phyloP scores from a whole-genome alignment of 352 stramenopile genomes.

The Phytopythium boreale region DNA sequence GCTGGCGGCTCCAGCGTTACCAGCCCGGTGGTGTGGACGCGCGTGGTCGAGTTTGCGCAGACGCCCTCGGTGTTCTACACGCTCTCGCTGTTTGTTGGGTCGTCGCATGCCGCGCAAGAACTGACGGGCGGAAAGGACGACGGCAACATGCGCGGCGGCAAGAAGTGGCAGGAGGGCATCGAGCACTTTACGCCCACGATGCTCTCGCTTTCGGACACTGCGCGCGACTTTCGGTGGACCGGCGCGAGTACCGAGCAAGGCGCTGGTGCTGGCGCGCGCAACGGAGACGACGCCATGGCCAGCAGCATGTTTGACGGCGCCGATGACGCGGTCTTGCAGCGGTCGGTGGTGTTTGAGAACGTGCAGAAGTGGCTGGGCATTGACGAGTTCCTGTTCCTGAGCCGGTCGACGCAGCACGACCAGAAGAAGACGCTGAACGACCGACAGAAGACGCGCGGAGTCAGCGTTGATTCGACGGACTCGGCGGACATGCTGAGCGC shows the following conservation, averaged over 20 bases:
- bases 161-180: constrained; percentile 58
- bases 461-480: neutral
- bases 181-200: constrained; percentile 84
- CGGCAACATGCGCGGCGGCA: constrained; percentile 16
- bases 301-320: constrained; percentile 16
- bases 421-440: constrained; percentile 7
- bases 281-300: constrained; percentile 1
- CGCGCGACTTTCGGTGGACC: constrained; percentile 40
- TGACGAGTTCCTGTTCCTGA: constrained; percentile 67
- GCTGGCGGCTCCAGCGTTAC: too few species aligned
- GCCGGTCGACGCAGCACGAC: constrained; percentile 24
- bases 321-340: constrained; percentile 19
- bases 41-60: constrained; percentile 27
- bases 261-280: neutral
- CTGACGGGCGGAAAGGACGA: neutral
- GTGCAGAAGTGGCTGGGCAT: constrained; percentile 70
- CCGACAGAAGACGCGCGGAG: neutral
- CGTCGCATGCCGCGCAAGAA: neutral
- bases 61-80: constrained; percentile 33
- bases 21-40: constrained; percentile 24
- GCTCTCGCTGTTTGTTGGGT: constrained; percentile 42
- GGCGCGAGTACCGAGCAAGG: constrained; percentile 4
- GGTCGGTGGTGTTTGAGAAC: constrained; percentile 29
- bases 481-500: neutral
- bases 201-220: constrained; percentile 54